These are phyloP conservation scores for Puccinia triticina DNA, from an alignment of 1,284 basidiomycete species.

Conservation along the genomic window DNA sequence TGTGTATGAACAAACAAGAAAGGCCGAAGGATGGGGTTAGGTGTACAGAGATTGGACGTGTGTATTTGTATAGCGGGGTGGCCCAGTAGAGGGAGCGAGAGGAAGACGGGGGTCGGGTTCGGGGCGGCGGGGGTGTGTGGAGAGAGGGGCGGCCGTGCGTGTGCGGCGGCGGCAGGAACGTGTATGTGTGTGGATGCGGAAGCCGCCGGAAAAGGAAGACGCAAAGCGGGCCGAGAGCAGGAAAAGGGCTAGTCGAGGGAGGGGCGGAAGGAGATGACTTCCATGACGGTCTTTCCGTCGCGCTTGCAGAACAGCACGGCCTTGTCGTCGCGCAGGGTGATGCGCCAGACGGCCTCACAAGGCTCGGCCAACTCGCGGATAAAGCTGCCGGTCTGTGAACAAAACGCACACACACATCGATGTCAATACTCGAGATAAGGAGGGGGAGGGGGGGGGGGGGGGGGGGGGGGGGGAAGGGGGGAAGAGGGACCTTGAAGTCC, in stretches of 20 bases:
- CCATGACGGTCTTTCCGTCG: conserved; percentile 82
- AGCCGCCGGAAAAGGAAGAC: no score
- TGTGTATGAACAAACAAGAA: no score
- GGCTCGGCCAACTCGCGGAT: conserved; percentile 75
- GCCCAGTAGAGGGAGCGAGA: no score
- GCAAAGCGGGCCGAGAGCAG: no score
- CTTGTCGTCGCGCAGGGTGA: conserved; percentile 74
- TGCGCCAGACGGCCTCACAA: conserved; percentile 86
- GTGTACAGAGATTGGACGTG: no score
- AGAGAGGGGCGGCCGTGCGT: no score
- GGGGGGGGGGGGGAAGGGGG: neutral
- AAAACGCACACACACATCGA: neutral
- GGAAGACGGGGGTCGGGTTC: no score
- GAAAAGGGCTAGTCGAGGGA: neutral
- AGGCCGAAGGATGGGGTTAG: no score
- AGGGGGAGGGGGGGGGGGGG: neutral
- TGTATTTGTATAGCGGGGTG: no score
- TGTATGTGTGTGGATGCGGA: no score
- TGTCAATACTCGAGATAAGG: neutral
- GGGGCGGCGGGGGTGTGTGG: no score
- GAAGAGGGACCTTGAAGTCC: conserved; percentile 60
- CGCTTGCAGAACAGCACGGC: conserved; percentile 82
- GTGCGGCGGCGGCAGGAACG: no score
- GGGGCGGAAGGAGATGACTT: conserved; percentile 66
- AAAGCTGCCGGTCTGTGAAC: conserved; percentile 66